Conservation (phyloP, 495 filamentous ascomycete species). For the Annulohypoxylon nitens region DNA sequence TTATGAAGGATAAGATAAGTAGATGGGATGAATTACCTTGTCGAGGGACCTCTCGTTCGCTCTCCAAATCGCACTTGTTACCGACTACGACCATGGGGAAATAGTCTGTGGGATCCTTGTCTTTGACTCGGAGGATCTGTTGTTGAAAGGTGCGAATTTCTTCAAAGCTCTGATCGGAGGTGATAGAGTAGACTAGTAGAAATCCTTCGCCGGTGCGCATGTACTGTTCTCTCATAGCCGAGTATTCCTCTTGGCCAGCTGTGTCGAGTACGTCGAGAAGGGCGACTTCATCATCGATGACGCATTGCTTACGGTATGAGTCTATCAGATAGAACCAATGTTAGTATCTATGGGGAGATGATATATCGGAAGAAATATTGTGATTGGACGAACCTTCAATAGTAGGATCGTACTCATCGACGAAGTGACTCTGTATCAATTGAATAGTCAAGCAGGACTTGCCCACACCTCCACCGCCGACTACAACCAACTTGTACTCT, state of each 20-base stretch:
- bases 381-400: conserved; percentile 84
- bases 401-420: conserved; percentile 99
- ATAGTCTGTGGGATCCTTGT: conserved; percentile 82
- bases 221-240: conserved; percentile 99
- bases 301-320: conserved; percentile 99
- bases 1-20: neutral
- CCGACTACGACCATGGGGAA: conserved; percentile 99
- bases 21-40: conserved; percentile 73
- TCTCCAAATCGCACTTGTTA: conserved; percentile 98
- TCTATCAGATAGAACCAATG: conserved; percentile 66
- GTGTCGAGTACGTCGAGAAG: conserved; percentile 98
- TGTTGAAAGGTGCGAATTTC: conserved; percentile 99
- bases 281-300: conserved; percentile 97
- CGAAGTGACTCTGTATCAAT: conserved; percentile 98
- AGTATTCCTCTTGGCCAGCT: conserved; percentile 98
- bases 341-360: conserved; percentile 14
- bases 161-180: conserved; percentile 95
- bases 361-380: neutral
- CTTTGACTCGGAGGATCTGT: conserved; percentile 98
- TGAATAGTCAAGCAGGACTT: conserved; percentile 99
- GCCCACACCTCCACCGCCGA: conserved; percentile 97
- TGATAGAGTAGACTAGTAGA: conserved; percentile 97
- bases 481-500: conserved; percentile 99
- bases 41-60: conserved; percentile 87
- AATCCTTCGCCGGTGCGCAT: conserved; percentile 99